Evolutionary conservation across 495 filamentous ascomycete genomes (phyloP).

Genomic region (Amorphotheca resinae): DNA sequence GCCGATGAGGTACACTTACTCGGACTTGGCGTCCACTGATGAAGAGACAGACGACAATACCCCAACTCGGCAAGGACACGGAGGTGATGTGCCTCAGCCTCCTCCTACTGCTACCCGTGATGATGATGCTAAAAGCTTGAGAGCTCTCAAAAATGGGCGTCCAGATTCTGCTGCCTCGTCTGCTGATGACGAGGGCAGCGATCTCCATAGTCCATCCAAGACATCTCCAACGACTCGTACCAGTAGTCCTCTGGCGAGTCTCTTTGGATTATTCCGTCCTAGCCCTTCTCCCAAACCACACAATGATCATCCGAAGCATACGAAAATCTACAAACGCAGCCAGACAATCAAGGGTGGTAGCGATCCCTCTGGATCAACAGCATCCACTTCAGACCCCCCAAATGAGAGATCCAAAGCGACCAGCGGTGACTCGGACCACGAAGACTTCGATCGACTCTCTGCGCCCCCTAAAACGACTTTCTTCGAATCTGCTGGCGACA

Average conservation of each 20-base stretch:
- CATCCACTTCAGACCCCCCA: background rate
- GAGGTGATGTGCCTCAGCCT: constrained; percentile 20
- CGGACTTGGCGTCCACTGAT: constrained; percentile 10
- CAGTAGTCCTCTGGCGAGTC: constrained; percentile 13
- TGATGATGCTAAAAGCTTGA: constrained; percentile 19
- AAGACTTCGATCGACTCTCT: constrained; percentile 30
- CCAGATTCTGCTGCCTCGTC: constrained; percentile 1
- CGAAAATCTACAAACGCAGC: constrained; percentile 66
- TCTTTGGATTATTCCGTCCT: constrained; percentile 19
- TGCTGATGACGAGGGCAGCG: background rate
- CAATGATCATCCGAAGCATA: constrained; percentile 30
- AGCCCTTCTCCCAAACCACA: constrained; percentile 11
- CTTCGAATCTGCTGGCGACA: constrained; percentile 85
- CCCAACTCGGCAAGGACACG: constrained; percentile 17
- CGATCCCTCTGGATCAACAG: constrained; percentile 3
- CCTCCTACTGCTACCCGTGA: constrained; percentile 16
- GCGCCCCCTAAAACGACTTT: constrained; percentile 87
- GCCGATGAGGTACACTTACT: constrained; percentile 19
- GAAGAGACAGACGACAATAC: constrained; percentile 14
- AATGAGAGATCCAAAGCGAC: constrained; percentile 10
- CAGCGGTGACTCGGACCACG: constrained; percentile 21
- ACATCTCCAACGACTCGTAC: background rate
- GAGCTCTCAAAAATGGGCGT: constrained; percentile 2
- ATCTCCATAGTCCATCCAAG: constrained; percentile 1
- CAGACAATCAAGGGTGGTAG: constrained; percentile 42